phyloP scores from a whole-genome alignment of 208 protist species.

The Trypanosoma lewisi region DNA sequence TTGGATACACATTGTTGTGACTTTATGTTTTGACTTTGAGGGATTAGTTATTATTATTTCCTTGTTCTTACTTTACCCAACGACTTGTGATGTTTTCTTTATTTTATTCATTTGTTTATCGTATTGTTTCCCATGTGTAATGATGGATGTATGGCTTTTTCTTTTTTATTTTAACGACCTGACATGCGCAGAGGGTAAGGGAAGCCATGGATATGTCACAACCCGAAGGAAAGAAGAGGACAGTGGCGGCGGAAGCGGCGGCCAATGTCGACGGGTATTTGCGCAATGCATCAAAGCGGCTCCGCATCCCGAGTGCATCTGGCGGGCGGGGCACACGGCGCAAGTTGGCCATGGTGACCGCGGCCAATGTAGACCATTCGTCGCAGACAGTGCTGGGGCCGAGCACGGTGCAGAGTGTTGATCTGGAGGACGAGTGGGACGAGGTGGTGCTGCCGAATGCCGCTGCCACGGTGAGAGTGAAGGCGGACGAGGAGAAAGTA shows the following conservation, averaged over 20 bases:
- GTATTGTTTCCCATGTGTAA: no score
- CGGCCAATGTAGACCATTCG: constrained; percentile 25
- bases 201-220: constrained; percentile 6
- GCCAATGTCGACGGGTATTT: constrained; percentile 84
- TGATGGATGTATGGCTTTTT: no score
- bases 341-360: constrained; percentile 81
- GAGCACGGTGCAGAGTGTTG: constrained; percentile 13
- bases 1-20: not conserved
- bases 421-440: constrained; percentile 82
- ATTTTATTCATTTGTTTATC: no score
- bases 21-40: constrained; percentile 8
- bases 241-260: constrained; percentile 61
- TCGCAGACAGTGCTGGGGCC: not conserved
- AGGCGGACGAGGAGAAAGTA: constrained; percentile 35
- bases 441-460: constrained; percentile 62
- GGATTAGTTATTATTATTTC: no score
- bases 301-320: constrained; percentile 67
- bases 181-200: not conserved
- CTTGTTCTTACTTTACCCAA: no score
- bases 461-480: not conserved
- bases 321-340: constrained; percentile 81
- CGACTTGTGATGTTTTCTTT: no score
- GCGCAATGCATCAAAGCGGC: constrained; percentile 67
- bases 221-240: not conserved
- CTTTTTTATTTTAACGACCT: no score